Base-by-base conservation (phyloP, 495 filamentous ascomycete species). In the Tuber indicum region DNA sequence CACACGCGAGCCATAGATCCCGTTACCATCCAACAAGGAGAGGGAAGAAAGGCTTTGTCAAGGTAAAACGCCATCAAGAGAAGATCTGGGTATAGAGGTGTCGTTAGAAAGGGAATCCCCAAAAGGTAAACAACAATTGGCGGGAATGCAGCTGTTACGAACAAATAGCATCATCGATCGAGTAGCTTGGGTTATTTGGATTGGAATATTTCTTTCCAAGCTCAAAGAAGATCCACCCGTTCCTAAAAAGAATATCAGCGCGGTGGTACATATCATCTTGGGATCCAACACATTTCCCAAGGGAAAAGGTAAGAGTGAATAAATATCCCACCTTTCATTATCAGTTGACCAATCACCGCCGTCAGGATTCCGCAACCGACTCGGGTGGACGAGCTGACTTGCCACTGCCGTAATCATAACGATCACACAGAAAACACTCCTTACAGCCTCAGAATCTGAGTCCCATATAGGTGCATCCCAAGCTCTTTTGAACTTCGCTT, bases 11-110 rank as follows among this genome's bases (percentile, higher is more conserved):
- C 83, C 77, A 79, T 84, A 19, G 79, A 74, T 3, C 82, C 79
- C 14, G 79, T 83, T 66, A 83, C 77, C 82, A 82, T 83, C 79
- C 82, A 84, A 32, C 75, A 80, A 3, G 82, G 82, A n/a, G 82
- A 82, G 32, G 82, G 82, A 21, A 84, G 77, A 45, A 79, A 83
- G 2, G 82, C 82, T 72, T 82, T 80, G 47, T 82, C 79, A 47
- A 84, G 79, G 45, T 84, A 84, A 21, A 84, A 71, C 21, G 82
- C 78, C 79, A 82, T 83, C 39, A 84, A 77, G 14, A 84, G 45
- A 19, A 84, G 82, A 75, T 76, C 82, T 83, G 26, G 58, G 58
- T 19, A 23, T 73, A 21, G 23, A 36, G 23, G 73, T 43, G 47
- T 23, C 8, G 26, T 80, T 80, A 80, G 77, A 71, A 43, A 17